Conservation (phyloP, 2,329 filamentous ascomycete genomes). For the Aquanectria penicillioides region DNA sequence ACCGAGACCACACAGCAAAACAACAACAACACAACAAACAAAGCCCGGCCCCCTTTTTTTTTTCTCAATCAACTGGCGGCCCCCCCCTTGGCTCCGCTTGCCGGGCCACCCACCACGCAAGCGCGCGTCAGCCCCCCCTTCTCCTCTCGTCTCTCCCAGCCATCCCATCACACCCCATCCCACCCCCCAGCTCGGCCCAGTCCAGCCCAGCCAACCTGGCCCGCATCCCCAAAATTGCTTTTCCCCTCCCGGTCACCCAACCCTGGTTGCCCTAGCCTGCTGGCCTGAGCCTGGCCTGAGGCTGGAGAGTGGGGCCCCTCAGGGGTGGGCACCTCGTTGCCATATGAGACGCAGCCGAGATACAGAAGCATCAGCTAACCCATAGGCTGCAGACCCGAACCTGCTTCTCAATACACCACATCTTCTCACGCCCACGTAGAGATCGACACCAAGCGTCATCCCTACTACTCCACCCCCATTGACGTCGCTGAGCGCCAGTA, state of each 20-base stretch:
- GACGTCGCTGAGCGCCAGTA: conserved; percentile 75
- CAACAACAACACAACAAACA: conserved; percentile 25
- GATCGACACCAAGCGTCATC: conserved; percentile 64
- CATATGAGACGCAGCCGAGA: conserved; percentile 45
- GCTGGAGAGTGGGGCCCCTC: conserved; percentile 36
- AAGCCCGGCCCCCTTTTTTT: conserved; percentile 16
- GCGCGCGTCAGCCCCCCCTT: conserved; percentile 33
- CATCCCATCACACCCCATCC: conserved; percentile 33
- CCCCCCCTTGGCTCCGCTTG: conserved; percentile 30
- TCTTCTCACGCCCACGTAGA: conserved; percentile 71
- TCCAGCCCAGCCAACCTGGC: conserved; percentile 34
- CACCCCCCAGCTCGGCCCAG: conserved; percentile 31
- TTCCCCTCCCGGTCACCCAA: conserved; percentile 32
- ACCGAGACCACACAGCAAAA: conserved; percentile 13
- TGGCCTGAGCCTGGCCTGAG: conserved; percentile 40
- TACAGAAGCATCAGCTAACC: conserved; percentile 45
- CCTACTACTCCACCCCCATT: conserved; percentile 62
- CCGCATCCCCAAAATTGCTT: conserved; percentile 40
- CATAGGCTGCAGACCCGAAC: conserved; percentile 47
- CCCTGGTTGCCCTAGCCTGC: conserved; percentile 28
- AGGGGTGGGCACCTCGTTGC: conserved; percentile 41
- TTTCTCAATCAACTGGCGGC: conserved; percentile 26
- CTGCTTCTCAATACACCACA: conserved; percentile 61
- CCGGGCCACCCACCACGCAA: conserved; percentile 35
- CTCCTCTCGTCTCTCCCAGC: conserved; percentile 31